A percentile compares a stretch with the other conserved stretches of the same genome.
Evolutionary conservation across 768 basidiomycete genomes (phyloP).

Genomic region (Boletus sp.): DNA sequence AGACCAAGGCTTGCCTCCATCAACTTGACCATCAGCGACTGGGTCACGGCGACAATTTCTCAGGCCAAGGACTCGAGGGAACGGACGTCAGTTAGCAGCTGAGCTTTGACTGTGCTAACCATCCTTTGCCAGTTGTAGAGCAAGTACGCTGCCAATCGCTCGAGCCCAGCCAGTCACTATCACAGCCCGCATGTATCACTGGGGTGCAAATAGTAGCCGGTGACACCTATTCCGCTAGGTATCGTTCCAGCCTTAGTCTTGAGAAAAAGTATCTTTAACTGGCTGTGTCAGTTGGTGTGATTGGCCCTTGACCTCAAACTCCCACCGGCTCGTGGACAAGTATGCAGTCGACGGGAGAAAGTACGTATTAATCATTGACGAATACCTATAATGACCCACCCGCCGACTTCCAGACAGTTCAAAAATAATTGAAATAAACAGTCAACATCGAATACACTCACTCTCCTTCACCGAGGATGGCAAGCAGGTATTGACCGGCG

Average conservation of each 20-base stretch:
- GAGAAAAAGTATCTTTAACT: not conserved
- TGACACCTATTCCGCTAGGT: not conserved
- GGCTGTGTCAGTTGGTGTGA: no score
- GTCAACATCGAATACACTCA: not conserved
- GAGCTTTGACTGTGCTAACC: not conserved
- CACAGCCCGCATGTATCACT: not conserved
- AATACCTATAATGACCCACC: not conserved
- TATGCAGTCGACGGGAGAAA: not conserved
- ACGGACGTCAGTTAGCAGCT: not conserved
- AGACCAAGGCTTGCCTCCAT: not conserved
- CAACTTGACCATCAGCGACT: not conserved
- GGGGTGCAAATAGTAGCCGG: not conserved
- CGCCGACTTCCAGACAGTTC: not conserved
- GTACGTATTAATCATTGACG: not conserved
- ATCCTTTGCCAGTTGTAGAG: not conserved
- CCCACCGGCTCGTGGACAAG: no score
- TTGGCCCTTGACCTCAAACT: no score
- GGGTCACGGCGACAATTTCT: not conserved
- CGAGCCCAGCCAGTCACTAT: constrained; percentile 1
- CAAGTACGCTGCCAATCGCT: not conserved
- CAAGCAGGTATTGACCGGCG: not conserved
- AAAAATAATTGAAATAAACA: not conserved
- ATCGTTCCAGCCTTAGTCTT: not conserved
- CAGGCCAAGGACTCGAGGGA: not conserved
- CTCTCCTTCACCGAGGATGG: not conserved